Evolutionary conservation across 2,329 filamentous ascomycete species (phyloP).

Genomic region (Cryphonectria japonica): DNA sequence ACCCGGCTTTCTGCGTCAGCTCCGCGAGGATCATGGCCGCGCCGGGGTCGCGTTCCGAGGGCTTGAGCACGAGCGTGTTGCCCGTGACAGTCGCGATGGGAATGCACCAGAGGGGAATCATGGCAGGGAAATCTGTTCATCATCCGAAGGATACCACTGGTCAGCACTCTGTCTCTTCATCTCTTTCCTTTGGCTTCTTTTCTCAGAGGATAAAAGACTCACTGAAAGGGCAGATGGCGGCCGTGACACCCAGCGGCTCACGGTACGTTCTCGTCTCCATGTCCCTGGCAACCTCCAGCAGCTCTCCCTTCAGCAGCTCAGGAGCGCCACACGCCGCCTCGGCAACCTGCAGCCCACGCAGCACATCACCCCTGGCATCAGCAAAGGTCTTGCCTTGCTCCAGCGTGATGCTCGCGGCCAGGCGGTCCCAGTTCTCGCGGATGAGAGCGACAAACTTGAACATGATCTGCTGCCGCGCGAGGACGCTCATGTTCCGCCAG

Average conservation of each 20-base stretch:
- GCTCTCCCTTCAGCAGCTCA: conserved; percentile 80
- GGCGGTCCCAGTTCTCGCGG: conserved; percentile 80
- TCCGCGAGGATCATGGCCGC: conserved; percentile 85
- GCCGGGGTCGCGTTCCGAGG: conserved; percentile 82
- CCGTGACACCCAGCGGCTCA: conserved; percentile 79
- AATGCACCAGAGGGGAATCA: conserved; percentile 92
- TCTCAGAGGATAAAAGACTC: conserved; percentile 37
- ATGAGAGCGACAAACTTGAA: conserved; percentile 83
- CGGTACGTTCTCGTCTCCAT: conserved; percentile 87
- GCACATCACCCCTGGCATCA: conserved; percentile 80
- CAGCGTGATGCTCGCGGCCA: conserved; percentile 82
- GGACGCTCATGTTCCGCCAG: conserved; percentile 74
- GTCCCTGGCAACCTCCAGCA: conserved; percentile 84
- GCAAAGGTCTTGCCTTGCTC: conserved; percentile 90
- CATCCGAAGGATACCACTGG: neutral
- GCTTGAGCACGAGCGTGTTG: conserved; percentile 84
- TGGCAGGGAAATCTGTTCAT: conserved; percentile 76
- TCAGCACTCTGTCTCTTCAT: neutral
- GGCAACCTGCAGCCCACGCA: conserved; percentile 81
- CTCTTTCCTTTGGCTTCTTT: conserved; percentile 10
- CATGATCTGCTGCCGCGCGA: conserved; percentile 82
- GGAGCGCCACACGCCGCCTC: conserved; percentile 82
- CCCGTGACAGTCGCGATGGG: conserved; percentile 83
- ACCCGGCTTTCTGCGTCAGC: conserved; percentile 77
- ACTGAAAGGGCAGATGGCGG: conserved; percentile 88